Percentiles rank a stretch among this genome's conserved stretches.
phyloP scores from a whole-genome alignment of 805 yeast species.

The Myxozyma mucilagina region DNA sequence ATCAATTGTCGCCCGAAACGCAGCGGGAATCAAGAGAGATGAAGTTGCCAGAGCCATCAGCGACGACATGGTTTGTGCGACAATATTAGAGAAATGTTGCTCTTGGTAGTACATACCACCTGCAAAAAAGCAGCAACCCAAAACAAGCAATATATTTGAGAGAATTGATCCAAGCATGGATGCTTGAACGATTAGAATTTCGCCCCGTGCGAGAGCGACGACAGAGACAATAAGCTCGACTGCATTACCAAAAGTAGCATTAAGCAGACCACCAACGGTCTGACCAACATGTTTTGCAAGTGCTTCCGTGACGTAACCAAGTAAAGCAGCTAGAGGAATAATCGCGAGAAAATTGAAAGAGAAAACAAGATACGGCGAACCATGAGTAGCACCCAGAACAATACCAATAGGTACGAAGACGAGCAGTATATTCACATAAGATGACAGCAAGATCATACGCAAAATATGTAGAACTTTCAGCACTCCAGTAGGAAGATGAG shows the following conservation, averaged over 20 bases:
- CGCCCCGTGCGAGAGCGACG: constrained; percentile 82
- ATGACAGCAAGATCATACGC: constrained; percentile 18
- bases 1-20: constrained; percentile 80
- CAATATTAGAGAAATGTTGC: constrained; percentile 91
- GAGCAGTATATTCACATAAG: constrained; percentile 73
- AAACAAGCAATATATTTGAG: constrained; percentile 81
- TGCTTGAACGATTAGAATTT: constrained; percentile 92
- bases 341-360: constrained; percentile 82
- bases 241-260: constrained; percentile 97
- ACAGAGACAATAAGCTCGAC: constrained; percentile 93
- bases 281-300: constrained; percentile 84
- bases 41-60: constrained; percentile 87
- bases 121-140: constrained; percentile 92
- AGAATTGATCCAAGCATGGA: constrained; percentile 94
- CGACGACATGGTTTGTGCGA: constrained; percentile 97
- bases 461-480: neutral
- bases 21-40: constrained; percentile 90
- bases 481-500: neutral
- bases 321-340: constrained; percentile 84
- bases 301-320: constrained; percentile 93
- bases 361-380: constrained; percentile 60
- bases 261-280: constrained; percentile 88
- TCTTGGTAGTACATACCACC: constrained; percentile 88
- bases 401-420: constrained; percentile 89
- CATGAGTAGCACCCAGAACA: constrained; percentile 60